phyloP scores from a whole-genome alignment of 148 eudicot genomes.

The Vaccinium myrtillus region DNA sequence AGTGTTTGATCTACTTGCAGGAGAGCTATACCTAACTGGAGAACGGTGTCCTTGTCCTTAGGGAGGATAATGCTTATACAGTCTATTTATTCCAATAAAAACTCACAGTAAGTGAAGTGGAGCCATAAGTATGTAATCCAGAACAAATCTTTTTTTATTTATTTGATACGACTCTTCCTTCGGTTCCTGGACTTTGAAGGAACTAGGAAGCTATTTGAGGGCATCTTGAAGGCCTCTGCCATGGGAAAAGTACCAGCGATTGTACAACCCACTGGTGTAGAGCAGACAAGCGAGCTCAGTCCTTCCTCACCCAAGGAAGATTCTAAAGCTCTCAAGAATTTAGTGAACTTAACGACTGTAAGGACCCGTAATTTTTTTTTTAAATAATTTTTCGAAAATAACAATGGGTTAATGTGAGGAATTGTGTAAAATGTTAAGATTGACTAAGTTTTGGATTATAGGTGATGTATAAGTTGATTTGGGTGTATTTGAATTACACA shows the following conservation, averaged over 20 bases:
- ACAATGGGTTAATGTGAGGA: too few species aligned
- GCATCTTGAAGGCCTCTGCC: neutral
- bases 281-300: neutral
- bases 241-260: neutral
- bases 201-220: neutral
- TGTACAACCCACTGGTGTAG: neutral
- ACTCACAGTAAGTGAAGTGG: neutral
- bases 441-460: too few species aligned
- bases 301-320: neutral
- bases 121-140: neutral
- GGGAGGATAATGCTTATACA: neutral
- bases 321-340: neutral
- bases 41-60: neutral
- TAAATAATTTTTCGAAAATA: too few species aligned
- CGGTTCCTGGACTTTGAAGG: neutral
- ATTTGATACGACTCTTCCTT: neutral
- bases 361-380: too few species aligned
- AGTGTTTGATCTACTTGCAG: neutral
- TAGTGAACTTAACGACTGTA: neutral
- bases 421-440: too few species aligned
- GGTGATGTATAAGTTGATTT: too few species aligned
- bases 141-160: neutral
- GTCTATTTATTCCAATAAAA: neutral
- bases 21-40: neutral
- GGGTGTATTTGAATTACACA: too few species aligned